Evolutionary conservation across 441 rosid genomes (phyloP), one percentile per base, ranked within the genome.

Genomic region (Omphalea diandra): DNA sequence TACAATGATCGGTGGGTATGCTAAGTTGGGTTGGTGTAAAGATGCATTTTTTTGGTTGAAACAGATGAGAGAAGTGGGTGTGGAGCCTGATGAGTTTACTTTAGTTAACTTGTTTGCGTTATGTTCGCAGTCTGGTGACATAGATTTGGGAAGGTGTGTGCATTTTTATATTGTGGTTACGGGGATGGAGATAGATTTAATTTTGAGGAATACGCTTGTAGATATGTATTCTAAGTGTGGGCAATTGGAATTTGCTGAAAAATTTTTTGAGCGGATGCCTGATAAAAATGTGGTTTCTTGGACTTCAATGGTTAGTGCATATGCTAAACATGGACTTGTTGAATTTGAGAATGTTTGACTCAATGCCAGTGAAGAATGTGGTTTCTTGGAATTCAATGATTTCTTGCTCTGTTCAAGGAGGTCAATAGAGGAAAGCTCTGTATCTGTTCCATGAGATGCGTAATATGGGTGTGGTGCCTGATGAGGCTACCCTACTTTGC

Each of bases 191-290:
- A 60, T 73, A 3, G 79, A 91, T 78, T 65, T 88, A 70, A 86
- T 82, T 47, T 78, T 90, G 61, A 82, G 84, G 24, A 88, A 91
- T 71, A 88, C 86, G 20, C 82, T 92, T 63, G 74, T 88, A 56
- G 94, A 88, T 71, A 87, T 91, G 94, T 88, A 90, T 24, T 87
- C 90, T 1, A 92, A 90, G 69, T 87, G 90, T 26, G 91, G 89
- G 65, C 61, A 82, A 57, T 64, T 88, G 75, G 82, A 77, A 36
- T 78, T 76, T 18, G 90, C 97, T 63, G 66, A 77, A 38, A 83
- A 81, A 73, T 87, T 88, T 72, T 92, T 90, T 71, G 87, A 85
- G 73, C 72, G 70, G 63, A 83, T 88, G 82, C 83, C 86, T 33
- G 54, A 74, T 58, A 92, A 78, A 78, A 87, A 86, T 75, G 90